Percentiles rank a stretch among this genome's conserved stretches.
These are phyloP conservation scores for Diutina pseudorugosa DNA, from an alignment of 1,139 yeast genomes.

Conservation along the genomic window DNA sequence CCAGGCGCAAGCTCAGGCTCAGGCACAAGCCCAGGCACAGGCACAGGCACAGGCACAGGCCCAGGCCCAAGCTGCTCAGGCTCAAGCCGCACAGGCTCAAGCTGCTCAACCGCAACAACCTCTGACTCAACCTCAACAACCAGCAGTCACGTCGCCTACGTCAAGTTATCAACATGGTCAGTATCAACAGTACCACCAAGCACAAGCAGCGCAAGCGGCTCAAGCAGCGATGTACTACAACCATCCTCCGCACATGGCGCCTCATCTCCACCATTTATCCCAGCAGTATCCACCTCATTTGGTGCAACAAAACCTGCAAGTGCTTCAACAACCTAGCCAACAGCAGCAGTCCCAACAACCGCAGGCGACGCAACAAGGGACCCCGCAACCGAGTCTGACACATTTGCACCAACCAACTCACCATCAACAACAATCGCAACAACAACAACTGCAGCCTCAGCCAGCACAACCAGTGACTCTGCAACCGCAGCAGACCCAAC, in stretches of 20 bases:
- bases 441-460: neutral
- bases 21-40: neutral
- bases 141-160: neutral
- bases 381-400: neutral
- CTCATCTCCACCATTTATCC: neutral
- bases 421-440: conserved; percentile 5
- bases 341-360: neutral
- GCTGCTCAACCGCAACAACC: neutral
- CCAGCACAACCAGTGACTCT: neutral
- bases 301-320: neutral
- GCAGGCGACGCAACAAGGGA: neutral
- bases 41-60: neutral
- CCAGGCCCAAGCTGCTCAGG: neutral
- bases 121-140: neutral
- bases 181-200: neutral
- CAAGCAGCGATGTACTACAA: conserved; percentile 2
- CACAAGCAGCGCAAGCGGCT: neutral
- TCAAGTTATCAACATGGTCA: neutral
- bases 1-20: neutral
- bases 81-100: neutral
- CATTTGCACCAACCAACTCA: neutral
- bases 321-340: neutral
- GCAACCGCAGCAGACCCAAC: conserved; percentile 6
- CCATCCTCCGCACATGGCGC: conserved; percentile 2
- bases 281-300: neutral